Conservation (phyloP, 2,329 filamentous ascomycete species). For the Fusarium ramigenum region DNA sequence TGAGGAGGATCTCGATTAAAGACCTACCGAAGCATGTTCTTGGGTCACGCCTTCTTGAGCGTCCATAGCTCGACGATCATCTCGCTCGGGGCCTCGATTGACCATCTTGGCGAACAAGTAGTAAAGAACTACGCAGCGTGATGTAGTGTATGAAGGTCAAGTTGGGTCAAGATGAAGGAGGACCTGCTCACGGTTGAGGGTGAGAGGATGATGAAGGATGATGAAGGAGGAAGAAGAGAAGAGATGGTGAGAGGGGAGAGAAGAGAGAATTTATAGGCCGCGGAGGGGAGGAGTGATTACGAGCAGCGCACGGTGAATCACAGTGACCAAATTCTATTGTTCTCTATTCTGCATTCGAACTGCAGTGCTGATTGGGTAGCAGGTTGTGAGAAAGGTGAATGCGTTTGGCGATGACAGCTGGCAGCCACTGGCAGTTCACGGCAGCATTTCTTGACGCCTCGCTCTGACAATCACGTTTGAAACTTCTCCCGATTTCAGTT, state of each 20-base stretch:
- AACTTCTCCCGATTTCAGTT: too few relatives aligned
- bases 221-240: not conserved
- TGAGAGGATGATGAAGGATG: not conserved
- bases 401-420: not conserved
- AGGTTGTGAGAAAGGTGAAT: not conserved
- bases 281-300: not conserved
- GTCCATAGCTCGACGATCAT: too few relatives aligned
- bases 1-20: too few relatives aligned
- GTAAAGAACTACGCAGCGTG: too few relatives aligned
- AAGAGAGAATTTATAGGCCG: constrained; percentile 16
- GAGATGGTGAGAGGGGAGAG: not conserved
- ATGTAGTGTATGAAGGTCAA: too few relatives aligned
- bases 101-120: too few relatives aligned
- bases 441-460: too few relatives aligned
- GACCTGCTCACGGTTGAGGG: not conserved
- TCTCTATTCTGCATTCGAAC: not conserved
- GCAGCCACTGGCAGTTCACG: not conserved
- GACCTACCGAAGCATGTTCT: too few relatives aligned
- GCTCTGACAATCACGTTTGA: too few relatives aligned
- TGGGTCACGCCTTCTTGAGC: too few relatives aligned
- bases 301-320: not conserved
- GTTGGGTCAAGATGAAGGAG: too few relatives aligned
- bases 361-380: not conserved
- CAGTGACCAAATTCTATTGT: not conserved
- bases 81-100: too few relatives aligned